phyloP scores from a whole-genome alignment of 495 filamentous ascomycete genomes.

The Aspergillus conjunctus region DNA sequence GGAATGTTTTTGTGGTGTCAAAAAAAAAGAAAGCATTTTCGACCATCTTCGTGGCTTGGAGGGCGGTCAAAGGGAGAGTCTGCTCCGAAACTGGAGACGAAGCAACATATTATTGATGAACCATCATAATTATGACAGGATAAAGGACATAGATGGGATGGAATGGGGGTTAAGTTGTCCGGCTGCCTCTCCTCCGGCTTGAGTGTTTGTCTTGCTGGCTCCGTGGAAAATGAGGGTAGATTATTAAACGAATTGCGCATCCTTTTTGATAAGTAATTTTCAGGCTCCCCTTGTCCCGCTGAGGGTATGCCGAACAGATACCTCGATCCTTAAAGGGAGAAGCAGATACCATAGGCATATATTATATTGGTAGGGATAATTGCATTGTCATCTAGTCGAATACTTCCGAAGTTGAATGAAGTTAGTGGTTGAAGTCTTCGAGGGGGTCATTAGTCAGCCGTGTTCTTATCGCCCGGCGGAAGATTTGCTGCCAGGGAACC shows the following conservation, averaged over 20 bases:
- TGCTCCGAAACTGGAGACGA: slow-evolving; percentile 11
- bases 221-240: no score
- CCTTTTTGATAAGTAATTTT: no score
- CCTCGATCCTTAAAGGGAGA: no score
- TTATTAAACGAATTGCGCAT: no score
- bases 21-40: not conserved
- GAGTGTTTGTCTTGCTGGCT: not conserved
- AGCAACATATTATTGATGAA: not conserved
- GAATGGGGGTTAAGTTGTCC: not conserved
- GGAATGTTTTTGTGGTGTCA: no score
- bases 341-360: no score
- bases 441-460: slow-evolving; percentile 7
- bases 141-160: not conserved
- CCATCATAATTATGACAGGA: not conserved
- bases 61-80: slow-evolving; percentile 13
- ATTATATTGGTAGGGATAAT: no score
- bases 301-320: no score
- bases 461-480: not conserved
- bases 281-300: no score
- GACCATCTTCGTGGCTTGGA: not conserved
- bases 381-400: no score
- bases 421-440: no score
- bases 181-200: slow-evolving; percentile 6
- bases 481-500: not conserved
- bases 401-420: no score